Evolutionary conservation across 345 rosid species (phyloP), one percentile per base, ranked within the genome.

Genomic region (Eucalyptus erythrocorys): DNA sequence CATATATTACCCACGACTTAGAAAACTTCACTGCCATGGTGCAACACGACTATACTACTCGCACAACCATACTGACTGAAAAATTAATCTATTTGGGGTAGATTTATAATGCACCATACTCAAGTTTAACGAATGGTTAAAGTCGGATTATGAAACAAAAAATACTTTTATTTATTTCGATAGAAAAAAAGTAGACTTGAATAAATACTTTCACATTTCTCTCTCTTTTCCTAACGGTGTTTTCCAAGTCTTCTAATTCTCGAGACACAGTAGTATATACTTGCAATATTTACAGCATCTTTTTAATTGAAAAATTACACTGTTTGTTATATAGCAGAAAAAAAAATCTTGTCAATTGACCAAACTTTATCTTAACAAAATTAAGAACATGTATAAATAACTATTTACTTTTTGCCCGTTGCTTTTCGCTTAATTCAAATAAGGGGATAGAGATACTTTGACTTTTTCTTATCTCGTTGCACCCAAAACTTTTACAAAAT

Each of bases 1-100:
- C 34, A 6, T 61, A 13, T 27, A 61, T 61, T 3, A 30, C 17
- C 1, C 68, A 12, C 4, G 1, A 13, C 34, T 61, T 61, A 6
- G 34, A 61, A 30, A 30, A 61, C 32, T 59, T 10, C 8, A 13
- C 1, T 3, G 0, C 32, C 4, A 59, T 0, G 0, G 13, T 59
- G 66, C 66, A 59, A 59, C 15, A 6, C 2, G 32, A 27, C 32
- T 12, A 11, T 59, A 27, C 4, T 27, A 27, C 0, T 1, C 4
- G n/a, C 15, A 11, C 14, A 27, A 5, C 68, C 32, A 27, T 59
- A 0, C 68, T 5, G 4, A 59, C 1, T 61, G 4, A 30, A 61
- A 27, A 61, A 13, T 12, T 1, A 30, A 1, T 0, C 14, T 1
- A 61, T 61, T 30, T 13, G 4, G 34, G 32, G 68, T 61, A 13